These are phyloP conservation scores for Raffaelea ambrosiae DNA, from an alignment of 2,329 filamentous ascomycete species.

Conservation along the genomic window DNA sequence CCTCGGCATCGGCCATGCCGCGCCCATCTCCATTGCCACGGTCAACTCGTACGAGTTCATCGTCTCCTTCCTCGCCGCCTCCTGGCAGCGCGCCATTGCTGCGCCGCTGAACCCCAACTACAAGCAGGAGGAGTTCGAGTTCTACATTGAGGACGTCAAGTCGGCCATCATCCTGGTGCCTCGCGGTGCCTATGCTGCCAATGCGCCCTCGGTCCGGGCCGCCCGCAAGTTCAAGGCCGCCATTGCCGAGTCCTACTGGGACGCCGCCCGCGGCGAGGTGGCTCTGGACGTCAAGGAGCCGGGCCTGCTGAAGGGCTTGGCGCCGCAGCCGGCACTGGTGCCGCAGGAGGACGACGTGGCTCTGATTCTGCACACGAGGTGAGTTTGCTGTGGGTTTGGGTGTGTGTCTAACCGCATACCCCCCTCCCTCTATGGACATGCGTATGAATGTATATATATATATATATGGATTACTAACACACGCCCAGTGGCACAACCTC, in stretches of 20 bases:
- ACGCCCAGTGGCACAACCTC: constrained; percentile 64
- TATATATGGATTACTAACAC: constrained; percentile 10
- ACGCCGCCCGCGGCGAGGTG: constrained; percentile 54
- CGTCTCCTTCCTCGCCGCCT: constrained; percentile 73
- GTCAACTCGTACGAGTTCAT: constrained; percentile 85
- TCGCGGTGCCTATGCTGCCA: constrained; percentile 55
- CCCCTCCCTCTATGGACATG: not conserved
- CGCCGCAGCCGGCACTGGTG: constrained; percentile 28
- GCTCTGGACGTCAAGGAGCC: constrained; percentile 69
- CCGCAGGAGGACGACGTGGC: constrained; percentile 71
- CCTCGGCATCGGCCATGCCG: constrained; percentile 59
- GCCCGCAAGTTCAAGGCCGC: constrained; percentile 72
- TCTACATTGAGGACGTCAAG: constrained; percentile 82
- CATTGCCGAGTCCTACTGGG: constrained; percentile 82
- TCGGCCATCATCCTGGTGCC: constrained; percentile 73
- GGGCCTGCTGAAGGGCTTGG: constrained; percentile 50
- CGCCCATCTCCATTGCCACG: constrained; percentile 74
- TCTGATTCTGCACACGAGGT: constrained; percentile 70
- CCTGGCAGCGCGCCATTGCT: constrained; percentile 77
- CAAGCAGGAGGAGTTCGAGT: constrained; percentile 85
- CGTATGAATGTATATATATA: no score
- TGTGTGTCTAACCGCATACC: no score
- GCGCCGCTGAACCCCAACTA: constrained; percentile 83
- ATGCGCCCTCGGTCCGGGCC: constrained; percentile 65
- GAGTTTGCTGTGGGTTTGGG: no score